Base-by-base conservation (phyloP, 148 eudicot genomes). In the Tetragonia tetragonoides region DNA sequence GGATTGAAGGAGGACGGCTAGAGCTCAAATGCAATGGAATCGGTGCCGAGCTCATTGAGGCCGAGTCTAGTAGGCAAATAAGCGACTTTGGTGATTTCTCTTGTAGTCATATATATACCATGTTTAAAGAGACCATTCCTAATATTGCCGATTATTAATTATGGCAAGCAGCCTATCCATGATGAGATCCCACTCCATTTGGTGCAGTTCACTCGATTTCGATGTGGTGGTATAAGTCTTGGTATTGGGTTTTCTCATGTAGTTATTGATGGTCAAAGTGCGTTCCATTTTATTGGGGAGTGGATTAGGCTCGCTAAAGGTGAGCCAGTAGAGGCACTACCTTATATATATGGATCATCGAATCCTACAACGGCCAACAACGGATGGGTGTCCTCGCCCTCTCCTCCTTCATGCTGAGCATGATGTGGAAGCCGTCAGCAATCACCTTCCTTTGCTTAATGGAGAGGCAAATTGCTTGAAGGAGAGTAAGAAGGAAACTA, bases 251-350 rank as follows among this genome's bases (percentile, higher is more conserved):
- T 73, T 28, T 73, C 82, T 10, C 82, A 79, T 40, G 72, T 39
- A 0, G 46, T 73, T 12, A 62, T 42, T 4, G 82, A 79, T 56
- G 82, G 77, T 54, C 17, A 14, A 39, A 57, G 66, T 7, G 64
- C 77, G 0, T 54, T 65, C 51, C 53, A 73, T 56, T 79, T 79
- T 37, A 16, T 54, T 4, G 5, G 38, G 17, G 77, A 79, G 38
- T 79, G 82, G 82, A 73, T 77, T 18, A 73, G 59, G 73, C 80
- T 77, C 37, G 56, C 80, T 54, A 53, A 66, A 20, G 80, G 74
- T 3, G 57, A 77, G 21, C 80, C 65, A 9, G 24, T 68, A 4
- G 51, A 41, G 56, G 39, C 24, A 1, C 2, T 47, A 12, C 80
- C 80, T 0, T 59, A 49, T 16, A 41, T 59, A 49, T 16, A 41